A percentile compares a stretch with the other conserved stretches of the same genome.
phyloP scores from a whole-genome alignment of 495 filamentous ascomycete species.

The Penicillium pancosmium region DNA sequence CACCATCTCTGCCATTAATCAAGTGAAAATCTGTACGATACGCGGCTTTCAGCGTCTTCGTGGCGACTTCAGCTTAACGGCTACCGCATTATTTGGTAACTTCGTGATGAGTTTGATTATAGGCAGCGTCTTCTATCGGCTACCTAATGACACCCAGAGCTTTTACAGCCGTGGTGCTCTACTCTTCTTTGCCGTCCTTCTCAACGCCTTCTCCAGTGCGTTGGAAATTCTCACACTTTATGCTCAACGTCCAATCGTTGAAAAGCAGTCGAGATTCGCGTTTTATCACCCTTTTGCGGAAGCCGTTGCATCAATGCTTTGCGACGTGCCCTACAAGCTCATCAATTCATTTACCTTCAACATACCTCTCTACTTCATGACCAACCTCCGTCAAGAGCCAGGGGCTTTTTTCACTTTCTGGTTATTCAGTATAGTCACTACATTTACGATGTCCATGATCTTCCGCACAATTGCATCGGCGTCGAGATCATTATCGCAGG shows the following conservation, averaged over 20 bases:
- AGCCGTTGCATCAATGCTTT: slow-evolving; percentile 53
- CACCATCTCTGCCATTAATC: slow-evolving; percentile 35
- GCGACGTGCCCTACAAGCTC: slow-evolving; percentile 58
- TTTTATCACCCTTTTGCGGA: slow-evolving; percentile 62
- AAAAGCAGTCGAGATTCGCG: slow-evolving; percentile 60
- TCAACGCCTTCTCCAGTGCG: slow-evolving; percentile 78
- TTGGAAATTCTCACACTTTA: slow-evolving; percentile 66
- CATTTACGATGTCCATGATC: slow-evolving; percentile 55
- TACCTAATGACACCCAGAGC: slow-evolving; percentile 58
- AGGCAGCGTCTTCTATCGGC: slow-evolving; percentile 78
- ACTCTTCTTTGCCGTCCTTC: slow-evolving; percentile 80
- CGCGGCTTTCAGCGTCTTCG: slow-evolving; percentile 51
- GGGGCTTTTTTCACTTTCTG: slow-evolving; percentile 60
- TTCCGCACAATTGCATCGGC: slow-evolving; percentile 49
- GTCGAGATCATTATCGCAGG: slow-evolving; percentile 48
- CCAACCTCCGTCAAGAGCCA: slow-evolving; percentile 44
- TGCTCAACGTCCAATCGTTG: slow-evolving; percentile 58
- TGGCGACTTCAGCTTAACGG: slow-evolving; percentile 67
- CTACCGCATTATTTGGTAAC: slow-evolving; percentile 70
- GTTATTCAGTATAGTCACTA: slow-evolving; percentile 51
- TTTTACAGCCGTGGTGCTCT: slow-evolving; percentile 77
- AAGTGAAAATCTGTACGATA: slow-evolving; percentile 42
- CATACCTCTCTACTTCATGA: slow-evolving; percentile 56
- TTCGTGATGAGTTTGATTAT: slow-evolving; percentile 73
- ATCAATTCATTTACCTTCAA: slow-evolving; percentile 48